Evolutionary conservation across 192 early-diverging fungal species (phyloP).

Genomic region (Helicostylum pulchrum): DNA sequence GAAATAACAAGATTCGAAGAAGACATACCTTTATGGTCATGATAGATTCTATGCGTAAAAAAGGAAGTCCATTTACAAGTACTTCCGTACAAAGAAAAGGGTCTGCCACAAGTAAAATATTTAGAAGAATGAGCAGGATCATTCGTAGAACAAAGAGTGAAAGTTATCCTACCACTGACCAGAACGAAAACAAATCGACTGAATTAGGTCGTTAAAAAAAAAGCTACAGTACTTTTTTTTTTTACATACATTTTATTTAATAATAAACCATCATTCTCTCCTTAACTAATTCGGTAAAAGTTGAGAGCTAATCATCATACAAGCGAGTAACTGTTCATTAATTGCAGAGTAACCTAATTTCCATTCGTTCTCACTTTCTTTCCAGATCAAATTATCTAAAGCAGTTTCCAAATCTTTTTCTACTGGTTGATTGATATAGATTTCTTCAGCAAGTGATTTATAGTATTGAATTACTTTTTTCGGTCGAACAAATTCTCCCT

Average conservation of each 20-base stretch:
- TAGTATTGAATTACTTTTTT: conserved; percentile 6
- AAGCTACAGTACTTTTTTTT: no score
- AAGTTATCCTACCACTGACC: no score
- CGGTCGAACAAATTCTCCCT: conserved; percentile 5
- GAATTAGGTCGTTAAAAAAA: no score
- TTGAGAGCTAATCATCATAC: neutral
- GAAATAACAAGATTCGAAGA: neutral
- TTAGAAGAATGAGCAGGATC: neutral
- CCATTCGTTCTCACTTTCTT: neutral
- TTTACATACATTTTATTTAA: no score
- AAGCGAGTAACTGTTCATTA: neutral
- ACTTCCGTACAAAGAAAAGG: no score
- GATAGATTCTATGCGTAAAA: neutral
- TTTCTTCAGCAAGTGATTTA: neutral
- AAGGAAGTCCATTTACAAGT: neutral
- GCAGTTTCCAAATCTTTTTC: neutral
- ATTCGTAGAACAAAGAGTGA: no score
- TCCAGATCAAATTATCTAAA: neutral
- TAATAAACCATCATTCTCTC: no score
- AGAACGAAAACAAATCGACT: no score
- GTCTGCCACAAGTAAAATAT: no score
- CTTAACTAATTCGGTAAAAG: no score
- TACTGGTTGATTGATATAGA: neutral
- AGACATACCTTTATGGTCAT: neutral
- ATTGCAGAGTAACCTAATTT: neutral